A percentile compares a stretch with the other conserved stretches of the same genome.
Conservation (phyloP, 2,329 filamentous ascomycete species). For the Alternaria viburni region DNA sequence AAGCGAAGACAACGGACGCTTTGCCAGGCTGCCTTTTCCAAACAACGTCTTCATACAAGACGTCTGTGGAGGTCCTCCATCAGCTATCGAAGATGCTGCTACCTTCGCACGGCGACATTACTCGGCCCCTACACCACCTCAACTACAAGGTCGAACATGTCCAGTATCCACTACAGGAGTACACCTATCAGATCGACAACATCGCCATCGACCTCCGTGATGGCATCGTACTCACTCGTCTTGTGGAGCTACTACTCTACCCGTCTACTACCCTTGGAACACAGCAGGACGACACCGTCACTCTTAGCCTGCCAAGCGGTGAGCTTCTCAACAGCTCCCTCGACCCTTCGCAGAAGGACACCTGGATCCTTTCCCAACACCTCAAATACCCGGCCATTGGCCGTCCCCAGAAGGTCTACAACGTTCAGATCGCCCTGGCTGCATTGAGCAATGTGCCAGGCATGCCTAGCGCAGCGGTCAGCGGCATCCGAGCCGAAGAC, state of each 20-base stretch:
- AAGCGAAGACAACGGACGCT: slow-evolving; percentile 52
- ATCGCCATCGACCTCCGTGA: slow-evolving; percentile 68
- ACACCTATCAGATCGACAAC: slow-evolving; percentile 63
- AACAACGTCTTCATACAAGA: slow-evolving; percentile 60
- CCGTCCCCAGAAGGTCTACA: slow-evolving; percentile 64
- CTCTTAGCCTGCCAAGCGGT: slow-evolving; percentile 54
- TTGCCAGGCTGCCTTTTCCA: slow-evolving; percentile 59
- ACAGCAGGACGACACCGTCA: slow-evolving; percentile 49
- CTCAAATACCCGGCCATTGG: slow-evolving; percentile 64
- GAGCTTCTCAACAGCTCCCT: slow-evolving; percentile 50
- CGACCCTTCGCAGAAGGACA: slow-evolving; percentile 42
- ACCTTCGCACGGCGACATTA: slow-evolving; percentile 65
- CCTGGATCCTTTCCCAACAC: slow-evolving; percentile 61
- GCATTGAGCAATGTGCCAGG: slow-evolving; percentile 57
- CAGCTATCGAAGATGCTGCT: slow-evolving; percentile 61
- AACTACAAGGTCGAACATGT: slow-evolving; percentile 61
- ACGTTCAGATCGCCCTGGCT: slow-evolving; percentile 63
- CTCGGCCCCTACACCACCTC: slow-evolving; percentile 61
- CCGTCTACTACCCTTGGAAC: slow-evolving; percentile 39
- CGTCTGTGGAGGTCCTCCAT: slow-evolving; percentile 61
- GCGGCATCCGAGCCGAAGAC: slow-evolving; percentile 60
- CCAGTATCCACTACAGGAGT: slow-evolving; percentile 66
- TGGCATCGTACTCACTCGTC: slow-evolving; percentile 64
- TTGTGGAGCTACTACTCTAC: slow-evolving; percentile 65
- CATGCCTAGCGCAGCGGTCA: slow-evolving; percentile 49